Conservation (phyloP, 1,284 basidiomycete species). For the Marasmius oreades region DNA sequence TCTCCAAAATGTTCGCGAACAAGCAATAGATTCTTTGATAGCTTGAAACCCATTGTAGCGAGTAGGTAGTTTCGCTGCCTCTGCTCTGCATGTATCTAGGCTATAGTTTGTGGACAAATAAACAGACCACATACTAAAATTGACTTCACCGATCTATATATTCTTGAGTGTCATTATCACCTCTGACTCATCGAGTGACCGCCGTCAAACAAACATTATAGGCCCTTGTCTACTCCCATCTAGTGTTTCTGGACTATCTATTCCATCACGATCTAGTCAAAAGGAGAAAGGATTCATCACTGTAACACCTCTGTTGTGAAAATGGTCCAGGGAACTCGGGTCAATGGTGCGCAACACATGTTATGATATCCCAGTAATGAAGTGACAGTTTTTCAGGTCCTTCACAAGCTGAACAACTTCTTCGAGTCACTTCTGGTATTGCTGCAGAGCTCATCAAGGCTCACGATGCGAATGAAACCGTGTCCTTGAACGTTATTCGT, state of each 20-base stretch:
- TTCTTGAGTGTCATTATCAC: no score
- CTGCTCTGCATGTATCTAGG: background rate
- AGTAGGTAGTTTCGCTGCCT: background rate
- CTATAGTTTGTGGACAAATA: background rate
- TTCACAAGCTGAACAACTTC: slow-evolving; percentile 86
- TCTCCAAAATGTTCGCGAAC: slow-evolving; percentile 70
- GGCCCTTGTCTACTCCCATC: no score
- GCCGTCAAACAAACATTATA: no score
- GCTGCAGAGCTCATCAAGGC: slow-evolving; percentile 92
- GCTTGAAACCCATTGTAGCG: background rate
- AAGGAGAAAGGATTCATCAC: no score
- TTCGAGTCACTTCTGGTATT: slow-evolving; percentile 93
- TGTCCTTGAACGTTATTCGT: slow-evolving; percentile 88
- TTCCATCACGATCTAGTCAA: no score
- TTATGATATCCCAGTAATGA: background rate
- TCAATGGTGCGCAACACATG: background rate
- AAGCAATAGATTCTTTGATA: slow-evolving; percentile 30
- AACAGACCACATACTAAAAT: background rate
- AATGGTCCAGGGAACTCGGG: background rate
- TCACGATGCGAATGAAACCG: slow-evolving; percentile 71
- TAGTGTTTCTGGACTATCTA: no score
- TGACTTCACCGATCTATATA: background rate
- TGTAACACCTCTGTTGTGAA: background rate
- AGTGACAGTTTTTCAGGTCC: slow-evolving; percentile 44
- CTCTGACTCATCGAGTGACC: no score